phyloP scores from a whole-genome alignment of 805 yeast species.

The Candida glaebosa region DNA sequence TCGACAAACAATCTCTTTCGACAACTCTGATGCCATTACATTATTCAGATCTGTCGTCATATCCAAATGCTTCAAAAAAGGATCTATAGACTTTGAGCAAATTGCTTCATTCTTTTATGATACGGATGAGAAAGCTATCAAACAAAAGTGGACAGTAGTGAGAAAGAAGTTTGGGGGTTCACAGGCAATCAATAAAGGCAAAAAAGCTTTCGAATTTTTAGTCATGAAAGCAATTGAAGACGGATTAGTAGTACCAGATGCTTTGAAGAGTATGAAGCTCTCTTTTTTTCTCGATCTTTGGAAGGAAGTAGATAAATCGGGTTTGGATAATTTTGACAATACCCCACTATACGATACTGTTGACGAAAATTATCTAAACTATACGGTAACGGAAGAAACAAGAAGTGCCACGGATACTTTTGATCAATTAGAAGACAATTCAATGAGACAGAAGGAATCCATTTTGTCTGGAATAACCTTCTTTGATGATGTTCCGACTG shows the following conservation, averaged over 20 bases:
- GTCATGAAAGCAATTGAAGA: constrained; percentile 56
- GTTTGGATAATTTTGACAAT: constrained; percentile 22
- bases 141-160: constrained; percentile 68
- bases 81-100: constrained; percentile 60
- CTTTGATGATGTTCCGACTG: constrained; percentile 16
- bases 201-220: constrained; percentile 66
- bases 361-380: constrained; percentile 47
- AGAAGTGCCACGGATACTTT: constrained; percentile 20
- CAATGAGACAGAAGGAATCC: constrained; percentile 71
- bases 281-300: constrained; percentile 58
- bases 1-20: constrained; percentile 21
- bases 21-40: constrained; percentile 47
- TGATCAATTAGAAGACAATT: constrained; percentile 50
- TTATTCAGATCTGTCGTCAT: constrained; percentile 66
- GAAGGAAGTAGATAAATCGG: constrained; percentile 49
- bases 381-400: constrained; percentile 18
- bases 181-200: constrained; percentile 53
- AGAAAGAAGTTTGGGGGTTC: constrained; percentile 47
- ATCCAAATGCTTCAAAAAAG: constrained; percentile 55
- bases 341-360: constrained; percentile 39
- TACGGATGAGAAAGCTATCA: constrained; percentile 41
- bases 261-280: constrained; percentile 51
- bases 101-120: constrained; percentile 50
- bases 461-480: constrained; percentile 47
- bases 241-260: constrained; percentile 47